Conservation (phyloP, 2,329 filamentous ascomycete genomes). For the Coleophoma crateriformis region DNA sequence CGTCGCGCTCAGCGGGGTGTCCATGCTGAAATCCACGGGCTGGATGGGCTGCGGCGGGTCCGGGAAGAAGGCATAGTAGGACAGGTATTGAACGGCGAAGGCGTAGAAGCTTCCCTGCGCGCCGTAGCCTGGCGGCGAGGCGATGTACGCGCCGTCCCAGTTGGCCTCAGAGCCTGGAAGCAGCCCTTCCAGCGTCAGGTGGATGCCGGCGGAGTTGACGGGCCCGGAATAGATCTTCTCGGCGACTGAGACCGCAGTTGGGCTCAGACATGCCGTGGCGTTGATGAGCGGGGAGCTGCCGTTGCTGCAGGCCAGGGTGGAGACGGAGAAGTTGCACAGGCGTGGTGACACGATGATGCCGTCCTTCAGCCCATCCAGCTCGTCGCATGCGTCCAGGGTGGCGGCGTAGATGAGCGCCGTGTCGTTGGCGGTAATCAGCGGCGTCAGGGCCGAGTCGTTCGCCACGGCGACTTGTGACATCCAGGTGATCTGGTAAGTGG, state of each 20-base stretch:
- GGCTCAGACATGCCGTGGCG: not conserved
- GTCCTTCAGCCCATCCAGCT: conserved; percentile 39
- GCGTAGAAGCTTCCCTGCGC: not conserved
- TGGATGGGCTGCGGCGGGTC: not conserved
- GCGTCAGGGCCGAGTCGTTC: not conserved
- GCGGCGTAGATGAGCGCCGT: conserved; percentile 28
- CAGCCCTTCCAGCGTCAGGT: not conserved
- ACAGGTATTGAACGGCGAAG: not conserved
- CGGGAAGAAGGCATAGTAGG: not conserved
- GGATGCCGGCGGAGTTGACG: not conserved
- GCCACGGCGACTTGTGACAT: not conserved
- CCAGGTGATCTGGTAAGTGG: conserved; percentile 1
- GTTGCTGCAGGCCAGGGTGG: not conserved
- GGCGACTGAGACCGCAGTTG: not conserved
- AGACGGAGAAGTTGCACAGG: conserved; percentile 17
- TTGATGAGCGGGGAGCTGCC: not conserved
- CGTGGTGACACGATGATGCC: conserved; percentile 33
- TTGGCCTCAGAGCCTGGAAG: not conserved
- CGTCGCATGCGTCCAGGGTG: conserved; percentile 41
- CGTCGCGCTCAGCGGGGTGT: not conserved
- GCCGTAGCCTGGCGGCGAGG: not conserved
- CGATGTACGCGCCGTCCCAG: not conserved
- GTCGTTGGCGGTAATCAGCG: conserved; percentile 16
- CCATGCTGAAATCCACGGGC: not conserved
- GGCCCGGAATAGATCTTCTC: not conserved